phyloP scores from a whole-genome alignment of 257 asterid species.

The Ajuga chamaepitys region DNA sequence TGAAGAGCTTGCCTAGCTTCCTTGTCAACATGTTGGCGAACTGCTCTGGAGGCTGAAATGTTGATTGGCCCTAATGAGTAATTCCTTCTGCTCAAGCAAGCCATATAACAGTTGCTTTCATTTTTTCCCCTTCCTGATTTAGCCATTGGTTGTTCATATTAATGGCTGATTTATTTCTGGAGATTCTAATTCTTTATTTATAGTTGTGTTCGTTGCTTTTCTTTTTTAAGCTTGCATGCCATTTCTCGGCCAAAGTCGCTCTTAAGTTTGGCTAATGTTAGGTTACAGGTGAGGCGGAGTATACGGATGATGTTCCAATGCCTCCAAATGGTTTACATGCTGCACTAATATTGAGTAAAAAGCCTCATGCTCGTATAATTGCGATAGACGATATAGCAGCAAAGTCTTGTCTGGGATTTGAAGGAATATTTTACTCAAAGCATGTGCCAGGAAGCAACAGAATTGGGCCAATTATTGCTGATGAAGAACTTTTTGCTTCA shows the following conservation, averaged over 20 bases:
- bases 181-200: background rate
- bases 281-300: constrained; percentile 99
- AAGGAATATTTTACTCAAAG: constrained; percentile 67
- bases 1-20: background rate
- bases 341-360: constrained; percentile 68
- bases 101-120: background rate
- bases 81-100: background rate
- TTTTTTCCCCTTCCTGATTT: background rate
- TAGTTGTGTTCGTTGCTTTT: no score
- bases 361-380: constrained; percentile 87
- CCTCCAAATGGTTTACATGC: constrained; percentile 87
- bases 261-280: constrained; percentile 24
- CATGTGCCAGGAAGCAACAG: constrained; percentile 61
- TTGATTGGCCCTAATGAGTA: background rate
- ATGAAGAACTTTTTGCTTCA: constrained; percentile 83
- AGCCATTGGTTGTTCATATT: background rate
- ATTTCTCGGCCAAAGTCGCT: constrained; percentile 1
- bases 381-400: constrained; percentile 67
- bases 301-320: constrained; percentile 87
- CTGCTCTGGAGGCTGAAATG: background rate
- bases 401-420: constrained; percentile 68
- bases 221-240: background rate
- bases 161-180: background rate
- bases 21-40: background rate
- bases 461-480: constrained; percentile 63